phyloP scores from a whole-genome alignment of 2,329 filamentous ascomycete genomes.

The Curvularia hawaiiensis region DNA sequence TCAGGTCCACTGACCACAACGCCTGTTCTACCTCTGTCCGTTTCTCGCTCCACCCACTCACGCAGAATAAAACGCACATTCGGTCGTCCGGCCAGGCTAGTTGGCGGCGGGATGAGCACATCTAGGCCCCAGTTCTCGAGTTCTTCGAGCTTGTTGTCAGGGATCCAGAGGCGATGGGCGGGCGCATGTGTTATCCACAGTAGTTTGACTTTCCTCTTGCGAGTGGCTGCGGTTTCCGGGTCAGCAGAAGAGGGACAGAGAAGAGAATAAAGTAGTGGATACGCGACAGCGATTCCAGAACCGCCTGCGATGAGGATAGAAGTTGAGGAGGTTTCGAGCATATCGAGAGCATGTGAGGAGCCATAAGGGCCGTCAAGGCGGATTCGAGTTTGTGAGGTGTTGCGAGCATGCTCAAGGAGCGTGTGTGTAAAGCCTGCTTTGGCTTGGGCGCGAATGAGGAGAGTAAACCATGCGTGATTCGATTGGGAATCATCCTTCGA shows the following conservation, averaged over 20 bases:
- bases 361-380: constrained; percentile 70
- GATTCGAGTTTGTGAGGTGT: constrained; percentile 52
- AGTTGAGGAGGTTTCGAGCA: constrained; percentile 57
- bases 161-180: constrained; percentile 61
- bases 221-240: constrained; percentile 15
- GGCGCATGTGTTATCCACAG: constrained; percentile 65
- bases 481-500: constrained; percentile 36
- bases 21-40: constrained; percentile 52
- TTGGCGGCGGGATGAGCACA: constrained; percentile 61
- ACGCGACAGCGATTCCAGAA: constrained; percentile 68
- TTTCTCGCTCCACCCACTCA: constrained; percentile 43
- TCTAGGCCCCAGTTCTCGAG: constrained; percentile 57
- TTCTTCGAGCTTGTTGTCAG: constrained; percentile 55
- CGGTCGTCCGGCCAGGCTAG: constrained; percentile 59
- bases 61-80: constrained; percentile 55
- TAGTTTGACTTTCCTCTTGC: constrained; percentile 53
- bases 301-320: constrained; percentile 66
- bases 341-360: constrained; percentile 59
- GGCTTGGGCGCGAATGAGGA: constrained; percentile 64
- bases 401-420: constrained; percentile 58
- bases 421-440: constrained; percentile 61
- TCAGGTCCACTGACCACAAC: constrained; percentile 68
- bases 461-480: constrained; percentile 57
- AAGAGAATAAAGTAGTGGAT: constrained; percentile 64
- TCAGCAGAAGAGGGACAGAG: constrained; percentile 33